Percentiles rank a stretch among this genome's conserved stretches.
These are phyloP conservation scores for Starmerella ratchasimensis DNA, from an alignment of 805 yeast species.

Conservation along the genomic window DNA sequence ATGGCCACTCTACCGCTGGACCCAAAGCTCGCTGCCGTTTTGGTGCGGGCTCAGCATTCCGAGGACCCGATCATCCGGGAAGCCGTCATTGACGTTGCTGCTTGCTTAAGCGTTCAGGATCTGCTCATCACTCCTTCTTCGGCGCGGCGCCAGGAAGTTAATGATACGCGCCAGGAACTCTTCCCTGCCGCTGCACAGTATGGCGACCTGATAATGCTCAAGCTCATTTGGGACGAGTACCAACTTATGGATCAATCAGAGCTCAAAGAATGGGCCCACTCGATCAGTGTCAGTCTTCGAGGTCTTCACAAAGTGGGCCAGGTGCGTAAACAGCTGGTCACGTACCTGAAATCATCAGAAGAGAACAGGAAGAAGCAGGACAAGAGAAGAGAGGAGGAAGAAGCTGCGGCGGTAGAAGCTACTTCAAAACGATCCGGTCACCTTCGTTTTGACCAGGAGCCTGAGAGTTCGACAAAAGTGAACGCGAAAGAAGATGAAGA, in stretches of 20 bases:
- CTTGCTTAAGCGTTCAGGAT: slow-evolving; percentile 89
- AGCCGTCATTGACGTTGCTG: slow-evolving; percentile 73
- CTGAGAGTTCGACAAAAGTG: slow-evolving; percentile 22
- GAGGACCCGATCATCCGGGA: slow-evolving; percentile 31
- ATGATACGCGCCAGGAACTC: slow-evolving; percentile 53
- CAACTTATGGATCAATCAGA: slow-evolving; percentile 32
- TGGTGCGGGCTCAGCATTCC: slow-evolving; percentile 49
- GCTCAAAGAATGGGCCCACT: slow-evolving; percentile 69
- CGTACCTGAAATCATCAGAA: slow-evolving; percentile 35
- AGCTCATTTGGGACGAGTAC: slow-evolving; percentile 57
- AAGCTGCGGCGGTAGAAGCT: slow-evolving; percentile 15
- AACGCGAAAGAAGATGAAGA: slow-evolving; percentile 15
- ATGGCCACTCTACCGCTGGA: slow-evolving; percentile 84
- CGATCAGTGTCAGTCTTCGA: slow-evolving; percentile 57
- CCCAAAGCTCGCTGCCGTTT: slow-evolving; percentile 82
- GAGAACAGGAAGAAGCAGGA: neutral
- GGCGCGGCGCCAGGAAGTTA: slow-evolving; percentile 72
- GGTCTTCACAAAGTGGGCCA: slow-evolving; percentile 67
- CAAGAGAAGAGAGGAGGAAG: neutral
- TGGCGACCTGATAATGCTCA: slow-evolving; percentile 76
- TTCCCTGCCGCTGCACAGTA: slow-evolving; percentile 56
- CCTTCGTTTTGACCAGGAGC: too few relatives aligned
- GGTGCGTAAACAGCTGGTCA: slow-evolving; percentile 60
- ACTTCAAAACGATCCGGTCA: too few relatives aligned
- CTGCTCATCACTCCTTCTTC: slow-evolving; percentile 65